Conservation (phyloP, 2,329 filamentous ascomycete genomes). For the Penicillium occitanis region DNA sequence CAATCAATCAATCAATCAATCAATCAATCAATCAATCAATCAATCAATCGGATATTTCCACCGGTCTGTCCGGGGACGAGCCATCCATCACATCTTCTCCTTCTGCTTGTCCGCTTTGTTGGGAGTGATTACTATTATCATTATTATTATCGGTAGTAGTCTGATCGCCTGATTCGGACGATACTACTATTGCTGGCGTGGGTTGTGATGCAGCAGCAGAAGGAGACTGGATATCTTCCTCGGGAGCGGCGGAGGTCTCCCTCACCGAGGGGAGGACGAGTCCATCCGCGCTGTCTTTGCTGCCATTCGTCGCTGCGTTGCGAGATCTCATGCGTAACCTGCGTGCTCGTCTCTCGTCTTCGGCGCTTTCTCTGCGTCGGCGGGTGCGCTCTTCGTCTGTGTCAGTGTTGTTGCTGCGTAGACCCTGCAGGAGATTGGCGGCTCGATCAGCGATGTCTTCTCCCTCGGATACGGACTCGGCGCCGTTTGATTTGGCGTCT, state of each 20-base stretch:
- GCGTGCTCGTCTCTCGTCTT: slow-evolving; percentile 70
- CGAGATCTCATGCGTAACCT: slow-evolving; percentile 62
- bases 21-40: background rate
- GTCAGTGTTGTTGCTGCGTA: slow-evolving; percentile 61
- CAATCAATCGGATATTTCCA: slow-evolving; percentile 22
- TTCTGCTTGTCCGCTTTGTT: background rate
- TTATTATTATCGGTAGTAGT: slow-evolving; percentile 6
- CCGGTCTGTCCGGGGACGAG: slow-evolving; percentile 19
- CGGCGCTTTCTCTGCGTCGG: slow-evolving; percentile 69
- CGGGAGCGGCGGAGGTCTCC: slow-evolving; percentile 34
- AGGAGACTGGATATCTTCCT: slow-evolving; percentile 28
- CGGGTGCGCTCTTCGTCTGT: slow-evolving; percentile 60
- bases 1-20: too few relatives aligned
- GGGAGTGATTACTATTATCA: slow-evolving; percentile 1
- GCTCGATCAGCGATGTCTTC: slow-evolving; percentile 84
- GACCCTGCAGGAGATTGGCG: slow-evolving; percentile 77
- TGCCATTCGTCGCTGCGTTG: slow-evolving; percentile 48
- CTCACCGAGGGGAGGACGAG: slow-evolving; percentile 32
- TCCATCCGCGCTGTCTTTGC: slow-evolving; percentile 40
- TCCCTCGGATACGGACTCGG: slow-evolving; percentile 47
- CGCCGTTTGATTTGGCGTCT: slow-evolving; percentile 35
- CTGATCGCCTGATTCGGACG: slow-evolving; percentile 21
- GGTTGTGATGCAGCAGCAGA: slow-evolving; percentile 28
- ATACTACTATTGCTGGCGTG: slow-evolving; percentile 40
- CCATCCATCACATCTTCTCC: slow-evolving; percentile 13